Evolutionary conservation across 2,329 filamentous ascomycete species (phyloP).

Genomic region (Emergomyces orientalis): DNA sequence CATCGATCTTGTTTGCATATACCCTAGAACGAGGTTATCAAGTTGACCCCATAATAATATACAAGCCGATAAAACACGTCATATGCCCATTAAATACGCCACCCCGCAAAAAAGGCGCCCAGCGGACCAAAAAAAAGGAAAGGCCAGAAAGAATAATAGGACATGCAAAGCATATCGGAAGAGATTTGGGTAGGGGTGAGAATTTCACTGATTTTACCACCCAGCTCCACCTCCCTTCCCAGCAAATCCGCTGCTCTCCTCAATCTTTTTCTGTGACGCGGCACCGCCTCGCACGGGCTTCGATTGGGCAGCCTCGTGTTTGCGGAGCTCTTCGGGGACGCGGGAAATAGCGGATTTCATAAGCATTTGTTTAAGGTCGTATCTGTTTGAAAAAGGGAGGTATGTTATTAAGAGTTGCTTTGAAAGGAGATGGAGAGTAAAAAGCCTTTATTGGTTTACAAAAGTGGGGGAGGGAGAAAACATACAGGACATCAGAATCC

Average conservation of each 20-base stretch:
- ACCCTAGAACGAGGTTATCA: neutral
- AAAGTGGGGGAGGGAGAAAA: constrained; percentile 16
- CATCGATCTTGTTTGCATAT: neutral
- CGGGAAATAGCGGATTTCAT: constrained; percentile 79
- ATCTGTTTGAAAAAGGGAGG: constrained; percentile 26
- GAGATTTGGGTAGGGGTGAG: no score
- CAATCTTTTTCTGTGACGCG: constrained; percentile 39
- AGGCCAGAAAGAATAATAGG: neutral
- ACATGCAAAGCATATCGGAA: neutral
- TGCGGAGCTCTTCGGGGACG: constrained; percentile 81
- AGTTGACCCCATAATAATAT: neutral
- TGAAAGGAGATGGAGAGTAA: constrained; percentile 7
- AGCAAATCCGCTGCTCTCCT: constrained; percentile 32
- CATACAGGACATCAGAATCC: constrained; percentile 74
- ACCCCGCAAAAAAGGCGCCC: neutral
- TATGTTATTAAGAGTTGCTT: constrained; percentile 15
- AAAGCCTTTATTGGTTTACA: no score
- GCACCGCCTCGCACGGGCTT: constrained; percentile 44
- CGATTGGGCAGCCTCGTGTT: constrained; percentile 86
- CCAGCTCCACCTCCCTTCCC: constrained; percentile 25
- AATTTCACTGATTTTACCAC: neutral
- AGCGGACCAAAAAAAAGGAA: neutral
- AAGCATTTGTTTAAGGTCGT: constrained; percentile 92
- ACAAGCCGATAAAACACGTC: neutral
- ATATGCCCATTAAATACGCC: neutral